A percentile compares a stretch with the other conserved stretches of the same genome.
phyloP scores from a whole-genome alignment of 2,329 filamentous ascomycete genomes.

The Colletotrichum sp. region DNA sequence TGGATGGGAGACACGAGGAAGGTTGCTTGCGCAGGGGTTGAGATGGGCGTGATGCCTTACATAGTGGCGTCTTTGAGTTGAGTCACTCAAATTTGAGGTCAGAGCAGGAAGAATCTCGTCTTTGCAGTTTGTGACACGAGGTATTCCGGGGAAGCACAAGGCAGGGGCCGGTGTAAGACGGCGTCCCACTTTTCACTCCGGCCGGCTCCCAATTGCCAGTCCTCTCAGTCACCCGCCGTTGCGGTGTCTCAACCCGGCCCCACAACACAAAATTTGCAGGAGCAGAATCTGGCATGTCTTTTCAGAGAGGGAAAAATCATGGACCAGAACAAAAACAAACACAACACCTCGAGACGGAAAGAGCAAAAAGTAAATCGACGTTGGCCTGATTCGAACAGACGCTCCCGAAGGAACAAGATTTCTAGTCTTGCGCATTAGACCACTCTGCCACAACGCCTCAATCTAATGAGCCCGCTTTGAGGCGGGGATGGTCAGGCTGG shows the following conservation, averaged over 20 bases:
- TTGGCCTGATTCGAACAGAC: background rate
- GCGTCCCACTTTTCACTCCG: background rate
- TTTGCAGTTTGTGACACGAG: background rate
- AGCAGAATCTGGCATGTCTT: no score
- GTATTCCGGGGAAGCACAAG: background rate
- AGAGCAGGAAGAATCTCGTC: background rate
- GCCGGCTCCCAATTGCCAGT: background rate
- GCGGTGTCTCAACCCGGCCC: background rate
- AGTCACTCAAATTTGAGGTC: background rate
- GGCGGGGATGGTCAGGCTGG: accelerated
- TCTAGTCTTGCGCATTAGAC: background rate
- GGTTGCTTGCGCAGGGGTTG: background rate
- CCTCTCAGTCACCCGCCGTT: no score
- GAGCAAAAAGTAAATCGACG: background rate
- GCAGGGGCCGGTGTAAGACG: background rate
- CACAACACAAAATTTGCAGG: background rate
- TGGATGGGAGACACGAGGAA: background rate
- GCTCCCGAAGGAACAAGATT: background rate
- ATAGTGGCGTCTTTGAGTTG: background rate
- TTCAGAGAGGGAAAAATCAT: no score
- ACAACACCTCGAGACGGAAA: no score
- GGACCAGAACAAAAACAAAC: no score
- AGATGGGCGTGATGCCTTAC: background rate
- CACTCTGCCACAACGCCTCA: slow-evolving; percentile 12
- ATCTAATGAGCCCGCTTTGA: background rate